Evolutionary conservation across 306 rosid species (phyloP).

Genomic region (Comarum palustre): DNA sequence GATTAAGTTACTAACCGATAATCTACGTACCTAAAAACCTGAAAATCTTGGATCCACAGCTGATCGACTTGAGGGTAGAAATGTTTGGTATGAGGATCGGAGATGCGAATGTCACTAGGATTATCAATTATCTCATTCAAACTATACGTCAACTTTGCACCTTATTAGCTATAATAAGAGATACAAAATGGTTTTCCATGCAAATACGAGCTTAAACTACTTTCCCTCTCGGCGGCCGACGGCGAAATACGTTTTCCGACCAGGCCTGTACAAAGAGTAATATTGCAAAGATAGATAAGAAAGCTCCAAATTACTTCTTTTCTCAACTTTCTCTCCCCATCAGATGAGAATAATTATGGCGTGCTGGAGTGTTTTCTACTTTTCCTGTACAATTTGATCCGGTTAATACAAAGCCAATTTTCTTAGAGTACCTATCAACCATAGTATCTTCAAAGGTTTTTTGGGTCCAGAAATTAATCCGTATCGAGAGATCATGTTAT

Average conservation of each 20-base stretch:
- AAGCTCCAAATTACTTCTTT: slow-evolving; percentile 43
- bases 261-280: background rate
- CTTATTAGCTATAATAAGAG: background rate
- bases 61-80: background rate
- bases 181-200: background rate
- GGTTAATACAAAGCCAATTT: background rate
- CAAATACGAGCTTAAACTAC: background rate
- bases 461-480: too few relatives aligned
- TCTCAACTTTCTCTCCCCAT: slow-evolving; percentile 22
- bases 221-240: background rate
- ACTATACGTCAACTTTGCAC: background rate
- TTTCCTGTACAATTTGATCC: slow-evolving; percentile 5
- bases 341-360: slow-evolving; percentile 11
- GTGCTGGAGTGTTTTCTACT: slow-evolving; percentile 20
- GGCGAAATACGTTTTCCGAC: background rate
- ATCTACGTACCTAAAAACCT: background rate
- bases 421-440: too few relatives aligned
- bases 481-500: too few relatives aligned
- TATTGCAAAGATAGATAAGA: background rate
- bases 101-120: background rate
- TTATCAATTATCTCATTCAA: background rate
- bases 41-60: background rate
- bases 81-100: too few relatives aligned
- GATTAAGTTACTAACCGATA: background rate
- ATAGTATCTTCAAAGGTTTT: too few relatives aligned